Conservation (phyloP, 2,329 filamentous ascomycete genomes). For the Nothophoma quercina region DNA sequence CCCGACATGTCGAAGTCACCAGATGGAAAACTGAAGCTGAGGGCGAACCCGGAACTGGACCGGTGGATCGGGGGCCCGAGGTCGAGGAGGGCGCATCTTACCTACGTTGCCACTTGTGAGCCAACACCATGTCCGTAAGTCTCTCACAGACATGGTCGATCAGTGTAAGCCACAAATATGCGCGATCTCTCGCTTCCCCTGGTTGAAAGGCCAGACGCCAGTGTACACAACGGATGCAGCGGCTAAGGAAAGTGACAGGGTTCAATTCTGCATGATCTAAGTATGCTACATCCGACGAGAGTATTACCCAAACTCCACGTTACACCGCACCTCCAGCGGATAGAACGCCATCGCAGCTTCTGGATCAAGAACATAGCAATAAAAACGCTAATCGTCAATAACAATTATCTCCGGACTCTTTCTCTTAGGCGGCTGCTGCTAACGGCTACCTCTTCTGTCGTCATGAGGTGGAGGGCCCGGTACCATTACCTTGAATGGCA, state of each 20-base stretch:
- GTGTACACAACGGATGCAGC: too few species aligned
- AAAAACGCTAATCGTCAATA: constrained; percentile 16
- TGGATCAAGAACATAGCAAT: background rate
- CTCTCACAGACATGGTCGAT: background rate
- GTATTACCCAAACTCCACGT: background rate
- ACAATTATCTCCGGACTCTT: constrained; percentile 10
- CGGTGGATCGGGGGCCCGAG: background rate
- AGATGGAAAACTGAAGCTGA: background rate
- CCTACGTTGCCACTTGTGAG: background rate
- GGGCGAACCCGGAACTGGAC: background rate
- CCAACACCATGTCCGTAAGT: background rate
- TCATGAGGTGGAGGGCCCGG: constrained; percentile 36
- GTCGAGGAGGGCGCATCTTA: background rate
- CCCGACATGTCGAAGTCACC: background rate
- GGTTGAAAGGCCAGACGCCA: background rate
- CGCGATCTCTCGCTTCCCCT: background rate
- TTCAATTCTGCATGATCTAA: background rate
- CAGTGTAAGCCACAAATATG: background rate
- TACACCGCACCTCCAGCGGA: background rate
- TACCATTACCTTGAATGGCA: constrained; percentile 44
- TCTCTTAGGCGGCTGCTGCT: constrained; percentile 23
- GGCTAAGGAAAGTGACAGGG: too few species aligned
- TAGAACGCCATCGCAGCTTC: background rate
- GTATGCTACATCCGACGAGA: background rate
- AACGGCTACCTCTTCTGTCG: constrained; percentile 36